Evolutionary conservation across 352 stramenopile species (phyloP).

Genomic region (Labyrinthula sp.): DNA sequence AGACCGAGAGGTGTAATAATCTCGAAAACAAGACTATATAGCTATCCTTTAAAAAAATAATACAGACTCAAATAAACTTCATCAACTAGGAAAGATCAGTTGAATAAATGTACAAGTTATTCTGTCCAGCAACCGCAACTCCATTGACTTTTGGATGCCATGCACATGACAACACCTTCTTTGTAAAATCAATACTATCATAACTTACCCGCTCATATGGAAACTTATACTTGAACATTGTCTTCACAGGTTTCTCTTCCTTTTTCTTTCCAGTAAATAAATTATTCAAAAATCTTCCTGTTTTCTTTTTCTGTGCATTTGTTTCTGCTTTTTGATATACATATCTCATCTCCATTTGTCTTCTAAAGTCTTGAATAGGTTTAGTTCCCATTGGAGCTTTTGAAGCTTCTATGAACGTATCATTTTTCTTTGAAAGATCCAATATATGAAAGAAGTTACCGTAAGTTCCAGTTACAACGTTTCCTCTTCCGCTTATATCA

Average conservation of each 20-base stretch:
- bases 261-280: conserved; percentile 14
- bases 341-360: neutral
- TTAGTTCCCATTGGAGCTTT: conserved; percentile 11
- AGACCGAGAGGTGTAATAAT: too few species aligned
- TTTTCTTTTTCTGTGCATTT: conserved; percentile 9
- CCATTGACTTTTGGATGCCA: conserved; percentile 42
- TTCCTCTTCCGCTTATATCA: conserved; percentile 57
- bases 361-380: conserved; percentile 1
- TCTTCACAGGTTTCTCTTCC: conserved; percentile 2
- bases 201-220: neutral
- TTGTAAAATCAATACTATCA: conserved; percentile 37
- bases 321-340: conserved; percentile 1
- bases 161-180: conserved; percentile 42
- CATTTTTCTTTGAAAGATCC: conserved; percentile 33
- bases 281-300: conserved; percentile 4
- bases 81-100: neutral
- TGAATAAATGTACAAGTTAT: conserved; percentile 43
- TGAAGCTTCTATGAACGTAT: conserved; percentile 24
- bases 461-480: conserved; percentile 75
- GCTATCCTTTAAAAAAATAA: too few species aligned
- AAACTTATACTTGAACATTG: neutral
- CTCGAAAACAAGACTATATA: too few species aligned
- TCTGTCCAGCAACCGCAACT: conserved; percentile 40
- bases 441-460: conserved; percentile 75
- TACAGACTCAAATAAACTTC: too few species aligned